A percentile compares a stretch with the other conserved stretches of the same genome.
Evolutionary conservation across 1,284 basidiomycete genomes (phyloP).

Genomic region (Stygiomarasmius scandens): DNA sequence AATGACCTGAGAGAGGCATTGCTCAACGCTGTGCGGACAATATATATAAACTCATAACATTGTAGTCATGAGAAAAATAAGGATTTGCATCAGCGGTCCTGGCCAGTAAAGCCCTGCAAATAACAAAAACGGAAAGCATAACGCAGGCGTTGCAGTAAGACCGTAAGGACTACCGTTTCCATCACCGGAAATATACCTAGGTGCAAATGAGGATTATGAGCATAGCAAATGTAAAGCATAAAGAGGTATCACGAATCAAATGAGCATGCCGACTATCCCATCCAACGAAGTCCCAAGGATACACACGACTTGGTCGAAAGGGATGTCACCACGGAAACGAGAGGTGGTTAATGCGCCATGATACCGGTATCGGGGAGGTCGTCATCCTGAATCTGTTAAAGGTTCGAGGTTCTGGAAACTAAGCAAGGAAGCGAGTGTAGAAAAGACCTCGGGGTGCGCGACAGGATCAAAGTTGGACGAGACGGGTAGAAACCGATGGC

Average conservation of each 20-base stretch:
- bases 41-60: constrained; percentile 52
- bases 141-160: constrained; percentile 67
- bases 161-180: constrained; percentile 76
- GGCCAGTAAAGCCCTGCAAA: constrained; percentile 76
- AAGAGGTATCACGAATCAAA: constrained; percentile 63
- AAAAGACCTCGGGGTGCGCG: too few species aligned
- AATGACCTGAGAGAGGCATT: too few species aligned
- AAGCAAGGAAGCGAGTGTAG: too few species aligned
- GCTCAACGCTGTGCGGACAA: too few species aligned
- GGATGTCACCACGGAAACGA: constrained; percentile 78
- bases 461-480: too few species aligned
- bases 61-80: constrained; percentile 76
- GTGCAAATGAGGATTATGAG: too few species aligned
- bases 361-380: too few species aligned
- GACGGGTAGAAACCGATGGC: too few species aligned
- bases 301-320: constrained; percentile 66
- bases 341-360: constrained; percentile 74
- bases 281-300: constrained; percentile 73
- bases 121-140: constrained; percentile 74
- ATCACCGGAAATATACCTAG: constrained; percentile 73
- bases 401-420: too few species aligned
- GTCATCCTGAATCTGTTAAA: too few species aligned
- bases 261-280: constrained; percentile 64
- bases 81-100: constrained; percentile 68
- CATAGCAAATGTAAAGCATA: too few species aligned